These are phyloP conservation scores for Mucor velutinosus DNA, from an alignment of 371 early-diverging fungal genomes.

Conservation along the genomic window DNA sequence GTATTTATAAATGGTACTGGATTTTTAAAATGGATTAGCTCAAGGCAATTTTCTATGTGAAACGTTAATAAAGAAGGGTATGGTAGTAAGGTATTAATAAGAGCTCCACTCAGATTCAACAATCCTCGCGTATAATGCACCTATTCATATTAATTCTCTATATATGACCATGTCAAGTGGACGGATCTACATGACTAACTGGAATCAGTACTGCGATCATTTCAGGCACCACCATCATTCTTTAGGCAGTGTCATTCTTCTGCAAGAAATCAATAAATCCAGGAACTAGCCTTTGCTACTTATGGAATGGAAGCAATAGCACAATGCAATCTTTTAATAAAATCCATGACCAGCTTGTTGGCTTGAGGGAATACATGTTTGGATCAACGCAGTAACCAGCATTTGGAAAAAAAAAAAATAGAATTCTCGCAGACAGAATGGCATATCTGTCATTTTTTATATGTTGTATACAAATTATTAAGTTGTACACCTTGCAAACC, in stretches of 20 bases:
- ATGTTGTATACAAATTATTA: background rate
- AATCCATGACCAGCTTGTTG: background rate
- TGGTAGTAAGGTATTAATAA: background rate
- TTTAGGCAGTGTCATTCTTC: too few relatives aligned
- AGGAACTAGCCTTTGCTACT: background rate
- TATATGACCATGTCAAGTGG: too few relatives aligned
- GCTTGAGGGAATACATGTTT: background rate
- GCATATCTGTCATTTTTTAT: too few relatives aligned
- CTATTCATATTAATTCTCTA: too few relatives aligned
- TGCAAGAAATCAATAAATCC: background rate
- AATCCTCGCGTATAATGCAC: background rate
- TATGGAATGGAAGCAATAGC: constrained; percentile 5
- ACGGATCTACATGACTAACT: too few relatives aligned
- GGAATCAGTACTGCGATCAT: background rate
- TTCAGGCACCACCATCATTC: background rate
- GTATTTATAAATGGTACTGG: background rate
- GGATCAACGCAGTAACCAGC: background rate
- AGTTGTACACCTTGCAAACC: background rate
- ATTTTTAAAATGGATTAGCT: background rate
- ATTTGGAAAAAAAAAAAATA: background rate
- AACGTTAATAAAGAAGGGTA: background rate
- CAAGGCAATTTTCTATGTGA: background rate
- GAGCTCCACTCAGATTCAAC: background rate
- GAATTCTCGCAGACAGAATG: background rate
- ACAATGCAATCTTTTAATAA: background rate